Evolutionary conservation across 2,329 filamentous ascomycete genomes (phyloP).

Genomic region (Fusarium sp.): DNA sequence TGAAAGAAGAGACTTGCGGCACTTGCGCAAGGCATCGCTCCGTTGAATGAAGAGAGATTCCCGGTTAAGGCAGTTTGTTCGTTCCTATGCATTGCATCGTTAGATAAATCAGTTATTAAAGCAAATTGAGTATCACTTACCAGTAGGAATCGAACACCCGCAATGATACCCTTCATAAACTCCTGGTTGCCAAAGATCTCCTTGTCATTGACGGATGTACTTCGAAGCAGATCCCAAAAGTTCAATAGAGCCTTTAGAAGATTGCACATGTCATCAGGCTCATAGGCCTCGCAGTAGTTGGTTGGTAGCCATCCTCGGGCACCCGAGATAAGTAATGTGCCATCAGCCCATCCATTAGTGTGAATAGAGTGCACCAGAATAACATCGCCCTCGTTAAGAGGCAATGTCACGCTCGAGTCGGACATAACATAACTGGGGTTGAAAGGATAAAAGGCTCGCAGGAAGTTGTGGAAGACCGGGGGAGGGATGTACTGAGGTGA

Average conservation of each 20-base stretch:
- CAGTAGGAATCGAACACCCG: conserved; percentile 88
- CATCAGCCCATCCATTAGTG: conserved; percentile 98
- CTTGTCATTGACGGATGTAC: conserved; percentile 78
- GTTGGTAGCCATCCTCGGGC: conserved; percentile 95
- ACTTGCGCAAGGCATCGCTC: conserved; percentile 80
- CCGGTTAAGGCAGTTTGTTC: conserved; percentile 85
- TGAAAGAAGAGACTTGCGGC: conserved; percentile 87
- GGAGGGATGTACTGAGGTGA: conserved; percentile 55
- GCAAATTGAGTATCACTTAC: conserved; percentile 65
- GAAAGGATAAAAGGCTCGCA: conserved; percentile 94
- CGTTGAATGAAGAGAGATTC: conserved; percentile 80
- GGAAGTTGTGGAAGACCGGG: conserved; percentile 89
- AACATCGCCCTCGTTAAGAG: conserved; percentile 89
- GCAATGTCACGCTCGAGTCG: conserved; percentile 89
- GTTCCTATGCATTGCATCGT: conserved; percentile 69
- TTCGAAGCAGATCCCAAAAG: conserved; percentile 90
- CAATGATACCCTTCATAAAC: conserved; percentile 93
- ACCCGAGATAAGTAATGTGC: conserved; percentile 86
- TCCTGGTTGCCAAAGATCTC: conserved; percentile 90
- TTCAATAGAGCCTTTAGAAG: conserved; percentile 87
- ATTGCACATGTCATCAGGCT: conserved; percentile 86
- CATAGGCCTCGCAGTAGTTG: conserved; percentile 97
- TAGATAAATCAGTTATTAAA: conserved; percentile 2
- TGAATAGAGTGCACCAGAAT: conserved; percentile 96
- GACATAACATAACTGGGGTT: conserved; percentile 80